Conservation (phyloP, 108 stramenopile species). For the Skeletonema potamos region DNA sequence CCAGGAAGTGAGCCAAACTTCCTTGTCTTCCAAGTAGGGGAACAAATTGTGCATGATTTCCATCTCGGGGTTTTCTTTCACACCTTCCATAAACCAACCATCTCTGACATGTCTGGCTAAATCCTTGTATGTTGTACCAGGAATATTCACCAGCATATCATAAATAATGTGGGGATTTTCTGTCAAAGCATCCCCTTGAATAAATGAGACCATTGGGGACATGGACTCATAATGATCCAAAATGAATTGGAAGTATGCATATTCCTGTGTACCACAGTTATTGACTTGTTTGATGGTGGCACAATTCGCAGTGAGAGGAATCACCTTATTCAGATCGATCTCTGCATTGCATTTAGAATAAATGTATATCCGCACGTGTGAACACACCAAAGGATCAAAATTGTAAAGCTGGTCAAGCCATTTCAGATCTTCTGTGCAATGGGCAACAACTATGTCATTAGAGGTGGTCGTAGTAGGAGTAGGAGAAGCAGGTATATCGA, state of each 20-base stretch:
- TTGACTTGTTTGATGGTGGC: constrained; percentile 1
- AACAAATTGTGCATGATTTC: background rate
- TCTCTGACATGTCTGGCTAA: background rate
- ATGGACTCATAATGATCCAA: constrained; percentile 3
- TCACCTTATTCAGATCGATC: background rate
- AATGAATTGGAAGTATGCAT: constrained; percentile 20
- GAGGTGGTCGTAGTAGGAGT: no score
- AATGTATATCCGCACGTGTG: background rate
- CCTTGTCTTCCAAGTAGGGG: background rate
- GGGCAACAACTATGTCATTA: constrained; percentile 12
- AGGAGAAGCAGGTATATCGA: no score
- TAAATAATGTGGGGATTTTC: constrained; percentile 18
- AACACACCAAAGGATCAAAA: background rate
- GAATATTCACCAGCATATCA: constrained; percentile 8
- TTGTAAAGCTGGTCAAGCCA: constrained; percentile 4
- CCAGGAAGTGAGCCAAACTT: background rate
- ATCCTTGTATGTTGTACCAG: constrained; percentile 2
- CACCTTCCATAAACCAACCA: background rate
- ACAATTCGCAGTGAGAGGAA: constrained; percentile 1
- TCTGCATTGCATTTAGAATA: constrained; percentile 8
- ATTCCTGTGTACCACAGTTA: constrained; percentile 2
- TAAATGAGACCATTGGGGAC: constrained; percentile 13
- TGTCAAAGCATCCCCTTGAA: constrained; percentile 15
- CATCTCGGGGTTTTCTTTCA: background rate
- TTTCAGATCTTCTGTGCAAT: constrained; percentile 12